phyloP scores from a whole-genome alignment of 2,329 filamentous ascomycete species.

The Cladophialophora carrionii region DNA sequence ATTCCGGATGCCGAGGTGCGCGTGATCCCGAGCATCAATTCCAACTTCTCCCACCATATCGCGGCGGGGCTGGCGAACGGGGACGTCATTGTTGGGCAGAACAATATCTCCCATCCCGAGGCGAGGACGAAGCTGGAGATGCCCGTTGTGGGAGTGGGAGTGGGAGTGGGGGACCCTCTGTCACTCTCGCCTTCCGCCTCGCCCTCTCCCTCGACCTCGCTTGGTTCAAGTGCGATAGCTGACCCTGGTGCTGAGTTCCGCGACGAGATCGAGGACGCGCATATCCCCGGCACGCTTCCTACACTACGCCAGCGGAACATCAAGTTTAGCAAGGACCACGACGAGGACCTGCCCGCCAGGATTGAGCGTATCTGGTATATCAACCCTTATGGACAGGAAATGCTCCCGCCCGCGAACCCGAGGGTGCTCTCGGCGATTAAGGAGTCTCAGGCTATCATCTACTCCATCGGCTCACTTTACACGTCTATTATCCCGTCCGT shows the following conservation, averaged over 20 bases:
- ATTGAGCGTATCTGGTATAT: constrained; percentile 94
- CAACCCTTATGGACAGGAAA: constrained; percentile 97
- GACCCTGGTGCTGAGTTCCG: too few relatives aligned
- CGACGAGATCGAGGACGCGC: constrained; percentile 49
- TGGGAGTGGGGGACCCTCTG: constrained; percentile 22
- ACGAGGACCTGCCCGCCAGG: constrained; percentile 75
- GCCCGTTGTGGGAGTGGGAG: constrained; percentile 43
- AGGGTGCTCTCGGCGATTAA: constrained; percentile 72
- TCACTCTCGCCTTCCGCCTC: neutral
- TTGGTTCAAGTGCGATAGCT: neutral
- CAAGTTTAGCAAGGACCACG: constrained; percentile 79
- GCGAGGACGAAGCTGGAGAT: constrained; percentile 33
- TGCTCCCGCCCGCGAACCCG: constrained; percentile 79
- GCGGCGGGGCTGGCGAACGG: constrained; percentile 78
- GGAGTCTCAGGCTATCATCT: constrained; percentile 71
- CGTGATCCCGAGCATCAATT: constrained; percentile 88
- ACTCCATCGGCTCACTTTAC: constrained; percentile 92
- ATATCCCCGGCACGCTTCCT: constrained; percentile 68
- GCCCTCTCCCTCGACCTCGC: too few relatives aligned
- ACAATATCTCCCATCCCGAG: constrained; percentile 85
- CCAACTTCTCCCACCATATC: constrained; percentile 94
- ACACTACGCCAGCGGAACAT: constrained; percentile 80
- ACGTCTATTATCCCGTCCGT: constrained; percentile 85
- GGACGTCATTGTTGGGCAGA: constrained; percentile 82
- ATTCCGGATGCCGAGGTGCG: constrained; percentile 71